Evolutionary conservation across 2,329 filamentous ascomycete genomes (phyloP).

Genomic region (Fonsecaea monophora): DNA sequence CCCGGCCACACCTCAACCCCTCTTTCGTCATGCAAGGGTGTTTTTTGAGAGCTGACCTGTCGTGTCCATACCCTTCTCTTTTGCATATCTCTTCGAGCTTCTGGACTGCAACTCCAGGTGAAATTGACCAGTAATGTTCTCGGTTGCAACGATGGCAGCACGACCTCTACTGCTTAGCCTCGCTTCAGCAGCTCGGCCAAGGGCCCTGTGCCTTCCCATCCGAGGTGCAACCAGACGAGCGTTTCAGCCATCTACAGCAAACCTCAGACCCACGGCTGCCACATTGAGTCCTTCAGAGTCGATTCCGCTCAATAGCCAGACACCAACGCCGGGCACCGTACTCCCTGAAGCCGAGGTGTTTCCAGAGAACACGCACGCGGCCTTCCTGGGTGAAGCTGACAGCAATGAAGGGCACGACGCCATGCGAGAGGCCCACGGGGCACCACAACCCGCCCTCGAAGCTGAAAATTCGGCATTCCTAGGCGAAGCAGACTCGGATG

Average conservation of each 20-base stretch:
- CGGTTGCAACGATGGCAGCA: conserved; percentile 24
- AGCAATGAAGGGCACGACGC: conserved; percentile 36
- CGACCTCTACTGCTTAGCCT: conserved; percentile 28
- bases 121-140: background rate
- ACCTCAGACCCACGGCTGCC: conserved; percentile 17
- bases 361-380: conserved; percentile 26
- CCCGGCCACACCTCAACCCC: conserved; percentile 7
- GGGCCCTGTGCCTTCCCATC: background rate
- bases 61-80: background rate
- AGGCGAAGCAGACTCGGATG: conserved; percentile 34
- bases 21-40: conserved; percentile 11
- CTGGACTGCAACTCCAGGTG: background rate
- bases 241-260: conserved; percentile 22
- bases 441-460: conserved; percentile 28
- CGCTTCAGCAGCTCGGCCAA: conserved; percentile 14
- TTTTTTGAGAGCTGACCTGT: background rate
- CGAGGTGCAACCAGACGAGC: conserved; percentile 6
- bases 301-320: conserved; percentile 15
- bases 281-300: conserved; percentile 17
- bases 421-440: conserved; percentile 24
- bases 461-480: conserved; percentile 32
- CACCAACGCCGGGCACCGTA: conserved; percentile 17
- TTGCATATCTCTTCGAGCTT: background rate
- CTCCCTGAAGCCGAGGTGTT: conserved; percentile 19
- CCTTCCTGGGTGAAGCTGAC: conserved; percentile 39